A percentile compares a stretch with the other conserved stretches of the same genome.
Conservation (phyloP, 2,329 filamentous ascomycete species). For the Claviceps pusilla region DNA sequence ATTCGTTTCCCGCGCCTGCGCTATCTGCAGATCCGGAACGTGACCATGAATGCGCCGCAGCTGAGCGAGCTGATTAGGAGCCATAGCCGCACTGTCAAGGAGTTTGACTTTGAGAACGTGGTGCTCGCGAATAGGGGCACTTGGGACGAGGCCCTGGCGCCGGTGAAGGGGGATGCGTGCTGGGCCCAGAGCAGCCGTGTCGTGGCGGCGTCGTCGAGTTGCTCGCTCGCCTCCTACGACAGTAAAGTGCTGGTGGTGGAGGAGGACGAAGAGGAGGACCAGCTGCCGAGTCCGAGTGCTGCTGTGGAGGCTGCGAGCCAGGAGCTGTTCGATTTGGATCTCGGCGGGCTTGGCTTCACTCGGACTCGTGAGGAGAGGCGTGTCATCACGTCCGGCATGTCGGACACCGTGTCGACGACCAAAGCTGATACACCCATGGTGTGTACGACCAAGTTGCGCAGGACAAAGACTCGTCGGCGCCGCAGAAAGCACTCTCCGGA, state of each 20-base stretch:
- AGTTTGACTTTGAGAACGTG: constrained; percentile 70
- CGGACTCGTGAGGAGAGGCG: constrained; percentile 20
- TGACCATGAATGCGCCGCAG: constrained; percentile 54
- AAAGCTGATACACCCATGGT: constrained; percentile 17
- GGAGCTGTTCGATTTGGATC: constrained; percentile 28
- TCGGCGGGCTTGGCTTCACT: constrained; percentile 24
- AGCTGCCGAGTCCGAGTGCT: constrained; percentile 33
- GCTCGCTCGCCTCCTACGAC: constrained; percentile 19
- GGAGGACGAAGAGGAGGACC: constrained; percentile 7
- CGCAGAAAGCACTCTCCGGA: constrained; percentile 20
- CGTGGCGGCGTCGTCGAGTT: constrained; percentile 13
- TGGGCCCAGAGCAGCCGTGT: constrained; percentile 16
- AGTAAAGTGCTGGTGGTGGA: constrained; percentile 14
- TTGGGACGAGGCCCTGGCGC: constrained; percentile 73
- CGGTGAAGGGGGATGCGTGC: constrained; percentile 36
- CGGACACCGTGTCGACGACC: constrained; percentile 13
- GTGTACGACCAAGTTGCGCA: constrained; percentile 35
- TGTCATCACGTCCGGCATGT: constrained; percentile 15
- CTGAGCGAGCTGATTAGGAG: constrained; percentile 51
- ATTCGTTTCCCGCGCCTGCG: constrained; percentile 54
- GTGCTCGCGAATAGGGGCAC: constrained; percentile 50
- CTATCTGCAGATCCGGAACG: constrained; percentile 57
- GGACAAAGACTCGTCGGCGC: constrained; percentile 23
- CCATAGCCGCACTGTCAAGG: constrained; percentile 53
- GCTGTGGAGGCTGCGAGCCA: constrained; percentile 38